Percentiles rank a stretch among this genome's conserved stretches.
These are phyloP conservation scores for Hymenoscyphus linearis DNA, from an alignment of 2,329 filamentous ascomycete genomes.

Conservation along the genomic window DNA sequence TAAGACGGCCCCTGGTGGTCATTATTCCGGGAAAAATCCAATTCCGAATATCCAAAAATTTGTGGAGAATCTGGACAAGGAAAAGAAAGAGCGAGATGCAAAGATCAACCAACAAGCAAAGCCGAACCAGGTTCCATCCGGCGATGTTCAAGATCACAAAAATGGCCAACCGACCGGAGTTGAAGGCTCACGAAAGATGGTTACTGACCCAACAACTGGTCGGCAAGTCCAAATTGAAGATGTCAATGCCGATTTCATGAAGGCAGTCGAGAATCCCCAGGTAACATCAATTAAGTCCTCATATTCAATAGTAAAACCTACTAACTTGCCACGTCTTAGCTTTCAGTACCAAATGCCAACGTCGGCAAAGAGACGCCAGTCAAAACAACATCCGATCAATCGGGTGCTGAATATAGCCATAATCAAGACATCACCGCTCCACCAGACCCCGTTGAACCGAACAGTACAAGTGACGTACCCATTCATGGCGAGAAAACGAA, in stretches of 20 bases:
- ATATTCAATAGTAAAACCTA: constrained; percentile 1
- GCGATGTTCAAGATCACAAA: constrained; percentile 41
- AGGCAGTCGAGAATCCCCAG: constrained; percentile 65
- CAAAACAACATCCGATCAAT: constrained; percentile 65
- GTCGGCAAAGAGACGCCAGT: constrained; percentile 68
- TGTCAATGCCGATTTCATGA: constrained; percentile 64
- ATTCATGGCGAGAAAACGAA: constrained; percentile 97
- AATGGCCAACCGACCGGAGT: constrained; percentile 31
- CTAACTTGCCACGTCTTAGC: constrained; percentile 36
- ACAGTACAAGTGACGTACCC: constrained; percentile 86
- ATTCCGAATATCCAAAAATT: constrained; percentile 87
- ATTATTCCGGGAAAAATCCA: constrained; percentile 79
- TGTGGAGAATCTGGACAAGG: constrained; percentile 68
- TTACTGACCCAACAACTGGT: constrained; percentile 85
- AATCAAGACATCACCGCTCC: constrained; percentile 88
- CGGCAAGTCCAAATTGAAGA: constrained; percentile 83
- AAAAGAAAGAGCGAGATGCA: constrained; percentile 72
- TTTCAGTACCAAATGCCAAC: constrained; percentile 88
- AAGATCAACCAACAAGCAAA: constrained; percentile 57
- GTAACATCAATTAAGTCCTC: constrained; percentile 37
- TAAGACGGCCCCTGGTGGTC: constrained; percentile 46
- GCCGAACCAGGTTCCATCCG: constrained; percentile 28
- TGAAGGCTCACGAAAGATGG: constrained; percentile 48
- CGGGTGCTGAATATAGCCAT: constrained; percentile 72
- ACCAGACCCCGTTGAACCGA: constrained; percentile 76